Evolutionary conservation across 1,284 basidiomycete species (phyloP).

Genomic region (Cryptococcus deneoformans): DNA sequence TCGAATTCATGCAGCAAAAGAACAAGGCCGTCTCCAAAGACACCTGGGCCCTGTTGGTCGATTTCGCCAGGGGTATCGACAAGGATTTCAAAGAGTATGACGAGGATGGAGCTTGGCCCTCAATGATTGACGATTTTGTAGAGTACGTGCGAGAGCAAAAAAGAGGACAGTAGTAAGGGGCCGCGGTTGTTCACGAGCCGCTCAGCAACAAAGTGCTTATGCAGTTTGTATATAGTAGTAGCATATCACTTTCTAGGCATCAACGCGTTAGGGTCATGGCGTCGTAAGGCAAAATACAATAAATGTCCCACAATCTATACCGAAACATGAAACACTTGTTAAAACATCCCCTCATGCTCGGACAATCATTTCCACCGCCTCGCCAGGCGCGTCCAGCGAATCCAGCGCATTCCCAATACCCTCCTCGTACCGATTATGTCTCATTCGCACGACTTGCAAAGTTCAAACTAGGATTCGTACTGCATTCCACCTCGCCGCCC

Average conservation of each 20-base stretch:
- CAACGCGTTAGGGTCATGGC: neutral
- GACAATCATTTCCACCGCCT: constrained; percentile 8
- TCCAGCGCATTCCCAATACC: constrained; percentile 9
- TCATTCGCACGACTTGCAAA: neutral
- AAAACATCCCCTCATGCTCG: neutral
- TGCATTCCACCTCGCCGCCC: neutral
- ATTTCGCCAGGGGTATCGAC: constrained; percentile 70
- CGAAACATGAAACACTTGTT: no score
- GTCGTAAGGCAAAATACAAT: no score
- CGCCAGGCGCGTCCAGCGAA: constrained; percentile 12
- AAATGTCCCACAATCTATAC: no score
- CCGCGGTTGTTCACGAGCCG: no score
- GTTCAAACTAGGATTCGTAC: constrained; percentile 6
- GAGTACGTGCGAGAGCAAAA: constrained; percentile 34
- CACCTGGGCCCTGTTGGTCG: constrained; percentile 81
- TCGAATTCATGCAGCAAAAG: constrained; percentile 69
- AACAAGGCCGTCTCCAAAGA: constrained; percentile 87
- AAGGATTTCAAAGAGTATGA: constrained; percentile 77
- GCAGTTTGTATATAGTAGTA: no score
- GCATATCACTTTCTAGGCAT: neutral
- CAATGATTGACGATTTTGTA: constrained; percentile 51
- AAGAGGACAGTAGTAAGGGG: neutral
- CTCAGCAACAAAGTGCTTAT: no score
- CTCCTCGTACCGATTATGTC: neutral
- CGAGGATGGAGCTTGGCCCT: constrained; percentile 63